Conservation (phyloP, 164 flowering plant species). For the Dillenia suffruticosa region DNA sequence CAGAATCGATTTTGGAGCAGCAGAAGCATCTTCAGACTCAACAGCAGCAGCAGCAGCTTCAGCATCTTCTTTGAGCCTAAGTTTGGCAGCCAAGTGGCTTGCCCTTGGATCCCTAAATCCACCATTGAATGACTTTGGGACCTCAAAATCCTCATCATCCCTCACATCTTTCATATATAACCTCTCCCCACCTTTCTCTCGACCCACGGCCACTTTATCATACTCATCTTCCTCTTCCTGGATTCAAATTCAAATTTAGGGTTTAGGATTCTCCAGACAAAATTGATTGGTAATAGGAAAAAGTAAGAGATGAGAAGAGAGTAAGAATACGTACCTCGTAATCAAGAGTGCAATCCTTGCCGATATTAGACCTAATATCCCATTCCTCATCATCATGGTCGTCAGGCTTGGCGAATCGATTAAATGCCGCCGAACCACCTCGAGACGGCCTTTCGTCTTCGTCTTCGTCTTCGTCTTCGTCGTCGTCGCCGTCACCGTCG, state of each 20-base stretch:
- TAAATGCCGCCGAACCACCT: not conserved
- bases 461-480: slow-evolving; percentile 28
- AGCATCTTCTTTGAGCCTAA: slow-evolving; percentile 66
- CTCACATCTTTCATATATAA: slow-evolving; percentile 46
- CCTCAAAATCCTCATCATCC: slow-evolving; percentile 39
- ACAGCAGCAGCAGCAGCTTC: slow-evolving; percentile 32
- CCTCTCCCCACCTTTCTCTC: slow-evolving; percentile 55
- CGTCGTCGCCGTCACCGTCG: slow-evolving; percentile 29
- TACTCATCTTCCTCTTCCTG: slow-evolving; percentile 95
- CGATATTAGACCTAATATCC: slow-evolving; percentile 63
- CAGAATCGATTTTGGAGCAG: slow-evolving; percentile 57
- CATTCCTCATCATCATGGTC: slow-evolving; percentile 51
- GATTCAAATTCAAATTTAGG: slow-evolving; percentile 3
- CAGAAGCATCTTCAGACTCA: slow-evolving; percentile 28
- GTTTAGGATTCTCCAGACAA: not conserved
- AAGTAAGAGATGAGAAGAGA: not conserved
- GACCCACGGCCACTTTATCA: slow-evolving; percentile 83
- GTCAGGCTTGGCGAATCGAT: slow-evolving; percentile 11
- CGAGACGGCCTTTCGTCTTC: slow-evolving; percentile 1
- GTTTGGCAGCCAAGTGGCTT: slow-evolving; percentile 61
- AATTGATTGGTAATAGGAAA: not conserved
- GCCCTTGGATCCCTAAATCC: slow-evolving; percentile 71
- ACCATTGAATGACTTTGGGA: slow-evolving; percentile 44
- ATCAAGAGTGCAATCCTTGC: slow-evolving; percentile 75
- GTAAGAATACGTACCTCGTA: slow-evolving; percentile 50